Base-by-base conservation (phyloP, 257 asterid species). In the Plantago elongata region DNA sequence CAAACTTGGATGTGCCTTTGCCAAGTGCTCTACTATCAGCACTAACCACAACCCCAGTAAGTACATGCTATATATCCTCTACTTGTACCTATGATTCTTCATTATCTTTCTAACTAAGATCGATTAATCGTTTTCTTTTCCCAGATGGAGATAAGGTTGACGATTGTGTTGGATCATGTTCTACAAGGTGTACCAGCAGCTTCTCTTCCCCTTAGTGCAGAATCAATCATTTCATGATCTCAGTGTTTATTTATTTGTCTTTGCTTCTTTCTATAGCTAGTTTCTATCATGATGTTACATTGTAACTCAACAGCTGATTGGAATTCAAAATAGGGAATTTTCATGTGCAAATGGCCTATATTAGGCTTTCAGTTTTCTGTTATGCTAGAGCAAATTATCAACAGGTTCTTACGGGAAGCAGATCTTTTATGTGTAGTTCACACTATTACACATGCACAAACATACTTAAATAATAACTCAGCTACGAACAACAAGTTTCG, bases 111-210 rank as follows among this genome's bases (percentile, higher is more conserved):
- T 4, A 11, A 5, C 3, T 27, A 13, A 3, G 11, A 13, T 50
- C 37, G 3, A 22, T 16, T 47, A 16, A 34, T 3, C 5, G 37
- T 51, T 48, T 15, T 29, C 4, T 34, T 34, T 57, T 56, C 49
- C 42, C 79, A 91, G 97, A 84, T 78, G 95, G 85, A 43, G 93
- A 78, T 2, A 79, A 81, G 71, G 88, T 91, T 68, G 92, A 84
- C 61, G 74, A 64, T 47, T 91, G 98, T 18, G 97, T 91, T 75
- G 98, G 94, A 62, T 86, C 95, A 7, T 91, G 98, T 81, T 81
- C 93, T 22, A 77, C 71, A 63, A 79, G 54, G 74, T 91, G 98
- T 84, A 73, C 43, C 77, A 84, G 66, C 70, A 79, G 70, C 79
- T 88, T 76, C 78, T 50, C 76, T 16, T 74, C 73, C 8, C 81